Conservation (phyloP, 129 eudicot species). For the Glebionis coronaria region DNA sequence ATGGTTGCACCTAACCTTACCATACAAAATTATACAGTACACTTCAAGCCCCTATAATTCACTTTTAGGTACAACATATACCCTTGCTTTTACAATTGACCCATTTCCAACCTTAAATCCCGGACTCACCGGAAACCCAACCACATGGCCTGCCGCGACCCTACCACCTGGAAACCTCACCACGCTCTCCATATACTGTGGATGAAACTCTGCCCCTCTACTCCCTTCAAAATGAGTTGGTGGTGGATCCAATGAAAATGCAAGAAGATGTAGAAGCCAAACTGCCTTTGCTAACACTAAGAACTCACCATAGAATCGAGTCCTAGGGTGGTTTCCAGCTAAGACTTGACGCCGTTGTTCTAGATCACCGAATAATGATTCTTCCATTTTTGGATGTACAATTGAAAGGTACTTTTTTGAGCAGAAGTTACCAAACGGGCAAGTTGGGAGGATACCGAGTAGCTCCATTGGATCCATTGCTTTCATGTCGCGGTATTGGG, state of each 20-base stretch:
- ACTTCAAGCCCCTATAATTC: conserved; percentile 32
- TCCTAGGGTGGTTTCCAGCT: conserved; percentile 89
- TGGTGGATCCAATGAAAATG: conserved; percentile 78
- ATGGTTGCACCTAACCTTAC: conserved; percentile 3
- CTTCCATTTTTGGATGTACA: conserved; percentile 98
- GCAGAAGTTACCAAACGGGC: conserved; percentile 86
- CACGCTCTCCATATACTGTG: conserved; percentile 90
- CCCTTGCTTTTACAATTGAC: conserved; percentile 78
- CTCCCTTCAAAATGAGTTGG: conserved; percentile 96
- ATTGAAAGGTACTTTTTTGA: conserved; percentile 76
- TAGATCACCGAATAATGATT: conserved; percentile 83
- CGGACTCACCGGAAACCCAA: conserved; percentile 94
- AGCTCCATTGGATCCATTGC: conserved; percentile 96
- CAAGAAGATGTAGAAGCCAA: conserved; percentile 92
- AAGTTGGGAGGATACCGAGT: conserved; percentile 79
- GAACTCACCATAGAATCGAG: conserved; percentile 77
- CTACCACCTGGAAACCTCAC: conserved; percentile 73
- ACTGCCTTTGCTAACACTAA: conserved; percentile 77
- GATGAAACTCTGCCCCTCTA: conserved; percentile 78
- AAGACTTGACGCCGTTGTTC: conserved; percentile 83
- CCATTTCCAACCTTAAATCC: conserved; percentile 93
- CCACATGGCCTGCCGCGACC: conserved; percentile 61
- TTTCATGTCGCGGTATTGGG: conserved; percentile 91
- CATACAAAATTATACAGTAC: conserved; percentile 24
- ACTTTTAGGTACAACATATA: conserved; percentile 80